Base-by-base conservation (phyloP, 2,329 filamentous ascomycete genomes). In the Tolypocladium capitatum region DNA sequence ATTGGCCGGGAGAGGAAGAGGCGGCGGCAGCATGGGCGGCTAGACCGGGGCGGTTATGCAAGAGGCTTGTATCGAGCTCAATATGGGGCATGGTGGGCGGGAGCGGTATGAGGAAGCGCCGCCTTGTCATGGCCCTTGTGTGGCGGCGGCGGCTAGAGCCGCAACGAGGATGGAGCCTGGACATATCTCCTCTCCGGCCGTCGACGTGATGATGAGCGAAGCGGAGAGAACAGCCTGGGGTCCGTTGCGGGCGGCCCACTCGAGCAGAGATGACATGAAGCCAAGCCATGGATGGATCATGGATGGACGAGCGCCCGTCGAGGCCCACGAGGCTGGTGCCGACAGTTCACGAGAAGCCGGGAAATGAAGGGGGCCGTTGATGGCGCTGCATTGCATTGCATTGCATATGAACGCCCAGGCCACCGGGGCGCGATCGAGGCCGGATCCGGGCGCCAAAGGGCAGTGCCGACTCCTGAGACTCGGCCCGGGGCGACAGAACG, bases 1-100 rank as follows among this genome's bases (percentile, higher is more conserved):
- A 77, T 76, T 78, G 74, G 74, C 67, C 69, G 60, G 58, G 55
- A 50, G 67, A 34, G 45, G 27, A 31, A 34, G 46, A 46, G 35
- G 41, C 46, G 24, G 24, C 24, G 14, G 18, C n/a, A 11, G 38
- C 14, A 3, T 28, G 51, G 52, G 56, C 55, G 55, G 55, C 44
- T 56, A 56, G 24, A 43, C 3, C 3, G 20, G 34, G 36, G 36
- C 14, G 36, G 9, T 4, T 27, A 6, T 11, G 16, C 13, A 8
- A 14, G 36, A 41, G 21, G 27, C 24, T 8, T 16, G 21, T 5
- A 40, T 20, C 7, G 3, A 16, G 36, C 36, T 13, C n/a, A 20
- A 16, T 27, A 27, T 40, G 36, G 36, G 14, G 21, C 10, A n/a
- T 3, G 21, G 36, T 9, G 21, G 21, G n/a, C 7, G 21, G 5